phyloP scores from a whole-genome alignment of 257 asterid genomes.

The Nemophila menziesii region DNA sequence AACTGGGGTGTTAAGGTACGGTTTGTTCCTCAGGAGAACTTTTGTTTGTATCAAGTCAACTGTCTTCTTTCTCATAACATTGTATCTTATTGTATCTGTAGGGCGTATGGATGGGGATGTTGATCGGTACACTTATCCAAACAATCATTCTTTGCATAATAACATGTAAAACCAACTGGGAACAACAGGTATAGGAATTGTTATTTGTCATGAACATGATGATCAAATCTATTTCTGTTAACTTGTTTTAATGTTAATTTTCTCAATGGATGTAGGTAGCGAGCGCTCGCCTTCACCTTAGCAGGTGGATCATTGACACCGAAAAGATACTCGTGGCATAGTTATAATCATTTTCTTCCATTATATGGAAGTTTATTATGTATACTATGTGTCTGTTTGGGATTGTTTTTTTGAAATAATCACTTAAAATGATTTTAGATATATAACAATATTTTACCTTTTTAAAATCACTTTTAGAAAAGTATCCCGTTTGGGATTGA shows the following conservation, averaged over 20 bases:
- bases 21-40: not conserved
- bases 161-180: slow-evolving; percentile 40
- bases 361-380: too few species aligned
- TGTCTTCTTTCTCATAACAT: too few species aligned
- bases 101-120: slow-evolving; percentile 54
- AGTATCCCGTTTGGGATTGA: too few species aligned
- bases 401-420: too few species aligned
- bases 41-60: slow-evolving; percentile 2
- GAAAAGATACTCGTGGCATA: not conserved
- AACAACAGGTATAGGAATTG: slow-evolving; percentile 21
- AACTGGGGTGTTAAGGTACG: slow-evolving; percentile 39
- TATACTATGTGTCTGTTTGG: too few species aligned
- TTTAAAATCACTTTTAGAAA: too few species aligned
- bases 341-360: not conserved
- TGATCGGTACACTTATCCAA: slow-evolving; percentile 30
- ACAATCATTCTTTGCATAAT: slow-evolving; percentile 25
- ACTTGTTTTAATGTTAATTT: not conserved
- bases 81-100: too few species aligned
- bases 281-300: slow-evolving; percentile 23
- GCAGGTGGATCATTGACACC: slow-evolving; percentile 19
- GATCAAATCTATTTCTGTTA: too few species aligned
- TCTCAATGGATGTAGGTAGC: slow-evolving; percentile 14
- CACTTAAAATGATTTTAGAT: too few species aligned
- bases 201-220: too few species aligned
- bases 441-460: too few species aligned